These are phyloP conservation scores for Cutaneotrichosporon curvatum DNA, from an alignment of 1,284 basidiomycete species.

Conservation along the genomic window DNA sequence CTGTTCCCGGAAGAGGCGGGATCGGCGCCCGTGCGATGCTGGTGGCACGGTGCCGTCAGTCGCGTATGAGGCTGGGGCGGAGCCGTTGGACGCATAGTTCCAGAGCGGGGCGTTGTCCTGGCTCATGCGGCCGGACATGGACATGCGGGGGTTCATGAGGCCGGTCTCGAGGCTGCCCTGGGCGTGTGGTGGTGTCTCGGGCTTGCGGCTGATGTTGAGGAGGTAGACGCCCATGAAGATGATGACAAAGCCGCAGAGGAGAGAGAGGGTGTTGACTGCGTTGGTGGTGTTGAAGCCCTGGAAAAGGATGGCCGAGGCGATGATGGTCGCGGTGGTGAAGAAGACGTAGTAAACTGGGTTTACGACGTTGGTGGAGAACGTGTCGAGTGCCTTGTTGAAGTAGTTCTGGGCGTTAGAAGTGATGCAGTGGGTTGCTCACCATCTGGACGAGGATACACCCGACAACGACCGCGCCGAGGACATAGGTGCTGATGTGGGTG, in stretches of 20 bases:
- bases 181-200: constrained; percentile 51
- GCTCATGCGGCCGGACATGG: constrained; percentile 45
- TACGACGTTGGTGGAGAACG: constrained; percentile 95
- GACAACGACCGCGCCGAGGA: constrained; percentile 78
- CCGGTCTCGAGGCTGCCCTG: constrained; percentile 58
- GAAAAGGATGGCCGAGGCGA: constrained; percentile 92
- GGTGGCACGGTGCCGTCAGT: constrained; percentile 42
- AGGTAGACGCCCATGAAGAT: constrained; percentile 91
- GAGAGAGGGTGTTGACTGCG: constrained; percentile 70
- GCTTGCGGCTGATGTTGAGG: constrained; percentile 70
- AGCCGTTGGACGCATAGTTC: constrained; percentile 34
- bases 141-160: constrained; percentile 55
- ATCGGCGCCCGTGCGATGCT: constrained; percentile 48
- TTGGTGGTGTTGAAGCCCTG: constrained; percentile 91
- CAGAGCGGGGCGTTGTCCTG: constrained; percentile 35
- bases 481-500: constrained; percentile 86
- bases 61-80: constrained; percentile 31
- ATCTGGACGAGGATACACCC: constrained; percentile 90
- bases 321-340: constrained; percentile 92
- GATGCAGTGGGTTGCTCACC: constrained; percentile 43
- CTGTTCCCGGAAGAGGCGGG: constrained; percentile 58
- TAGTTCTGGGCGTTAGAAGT: constrained; percentile 56
- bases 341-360: constrained; percentile 99
- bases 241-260: constrained; percentile 77
- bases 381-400: constrained; percentile 97